These are phyloP conservation scores for Penicillium salamii DNA, from an alignment of 495 filamentous ascomycete species.

Conservation along the genomic window DNA sequence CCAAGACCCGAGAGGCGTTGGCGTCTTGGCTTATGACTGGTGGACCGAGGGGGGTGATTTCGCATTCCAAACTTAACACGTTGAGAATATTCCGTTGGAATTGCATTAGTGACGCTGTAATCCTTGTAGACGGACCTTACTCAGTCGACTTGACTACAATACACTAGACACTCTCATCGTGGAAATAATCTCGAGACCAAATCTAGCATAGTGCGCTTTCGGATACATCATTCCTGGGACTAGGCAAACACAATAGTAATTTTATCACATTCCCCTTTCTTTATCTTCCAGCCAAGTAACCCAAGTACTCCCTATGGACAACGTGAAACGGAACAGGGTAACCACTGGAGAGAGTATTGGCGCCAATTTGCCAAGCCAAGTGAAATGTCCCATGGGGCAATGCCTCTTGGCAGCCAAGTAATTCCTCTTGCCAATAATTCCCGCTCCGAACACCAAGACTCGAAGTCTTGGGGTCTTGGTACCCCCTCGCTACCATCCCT, in stretches of 20 bases:
- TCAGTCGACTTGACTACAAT: no score
- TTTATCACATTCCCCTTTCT: neutral
- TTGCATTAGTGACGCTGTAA: neutral
- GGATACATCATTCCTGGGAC: neutral
- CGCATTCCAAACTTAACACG: constrained; percentile 12
- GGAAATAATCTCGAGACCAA: no score
- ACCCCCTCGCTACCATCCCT: constrained; percentile 1
- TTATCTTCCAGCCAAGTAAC: no score
- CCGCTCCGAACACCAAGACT: constrained; percentile 27
- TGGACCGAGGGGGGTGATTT: constrained; percentile 13
- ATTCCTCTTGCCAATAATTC: constrained; percentile 30
- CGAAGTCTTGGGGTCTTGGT: constrained; percentile 13
- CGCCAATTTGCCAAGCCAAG: constrained; percentile 16
- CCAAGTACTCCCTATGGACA: no score
- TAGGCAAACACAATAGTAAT: neutral
- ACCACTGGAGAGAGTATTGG: neutral
- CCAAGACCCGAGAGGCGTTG: constrained; percentile 9
- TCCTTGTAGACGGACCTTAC: neutral
- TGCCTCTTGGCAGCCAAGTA: constrained; percentile 32
- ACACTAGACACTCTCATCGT: no score
- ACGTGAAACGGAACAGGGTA: neutral
- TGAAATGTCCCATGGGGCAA: constrained; percentile 13
- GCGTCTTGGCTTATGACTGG: constrained; percentile 16
- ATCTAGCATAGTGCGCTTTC: no score
- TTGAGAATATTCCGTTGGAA: neutral